Base-by-base conservation (phyloP, 169 alveolate genomes). In the Plasmodium inui region DNA sequence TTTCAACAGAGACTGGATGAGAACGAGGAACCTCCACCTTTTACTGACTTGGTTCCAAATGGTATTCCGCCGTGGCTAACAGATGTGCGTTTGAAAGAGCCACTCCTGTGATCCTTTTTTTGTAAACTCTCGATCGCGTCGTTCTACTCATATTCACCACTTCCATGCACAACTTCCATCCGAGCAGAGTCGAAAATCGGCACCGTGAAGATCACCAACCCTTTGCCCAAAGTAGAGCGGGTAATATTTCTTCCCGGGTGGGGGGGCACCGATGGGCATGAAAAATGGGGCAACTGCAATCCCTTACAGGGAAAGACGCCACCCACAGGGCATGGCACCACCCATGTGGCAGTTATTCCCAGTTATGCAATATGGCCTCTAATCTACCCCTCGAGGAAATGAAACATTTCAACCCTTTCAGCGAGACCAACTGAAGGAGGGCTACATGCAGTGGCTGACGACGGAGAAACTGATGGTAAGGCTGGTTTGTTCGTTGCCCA, bases 381-480 rank as follows among this genome's bases (percentile, higher is more conserved):
- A 50, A 50, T 14, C 22, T 50, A 17, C 5, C 0, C 22, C 61
- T 7, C 22, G 34, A 39, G 19, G 26, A 30, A 50, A 81, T 50
- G 41, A 41, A 81, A 81, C 53, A 44, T 1, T n/a, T 26, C 67
- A 34, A 4, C 22, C 17, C 32, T 83, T 39, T 73, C 67, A 85
- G 93, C 76, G 93, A 46, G 84, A 85, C 61, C 79, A 85, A 30
- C 28, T 85, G 26, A 85, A 55, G 44, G 61, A 85, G 7, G 50
- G 80, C 14, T 85, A 85, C 32, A 85, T 85, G 93, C 67, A 74
- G 26, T 85, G 93, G 93, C 61, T 85, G 22, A 73, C 76, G 37
- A 85, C 93, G 28, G 93, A 85, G 79, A 85, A 55, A 14, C 79
- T 85, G 34, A 85, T 85, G 93, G 93, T 85, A 85, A 26, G 61